These are phyloP conservation scores for Lotmaria passim DNA, from an alignment of 208 protist genomes.

Conservation along the genomic window DNA sequence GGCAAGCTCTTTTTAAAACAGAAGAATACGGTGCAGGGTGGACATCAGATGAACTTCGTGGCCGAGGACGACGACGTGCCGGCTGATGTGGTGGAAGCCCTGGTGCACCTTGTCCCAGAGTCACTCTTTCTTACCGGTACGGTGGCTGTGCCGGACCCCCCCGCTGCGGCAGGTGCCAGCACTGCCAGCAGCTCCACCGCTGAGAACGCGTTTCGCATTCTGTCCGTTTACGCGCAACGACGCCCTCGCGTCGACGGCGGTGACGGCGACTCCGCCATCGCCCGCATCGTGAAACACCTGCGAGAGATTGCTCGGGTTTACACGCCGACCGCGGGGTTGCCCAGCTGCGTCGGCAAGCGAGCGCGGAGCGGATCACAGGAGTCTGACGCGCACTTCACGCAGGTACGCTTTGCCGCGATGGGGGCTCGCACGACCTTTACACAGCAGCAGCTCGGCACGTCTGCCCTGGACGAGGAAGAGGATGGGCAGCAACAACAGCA, in stretches of 20 bases:
- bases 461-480: not conserved
- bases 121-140: constrained; percentile 23
- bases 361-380: constrained; percentile 3
- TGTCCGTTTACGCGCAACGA: constrained; percentile 26
- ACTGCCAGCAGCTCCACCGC: no score
- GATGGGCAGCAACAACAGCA: not conserved
- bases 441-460: constrained; percentile 11
- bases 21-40: constrained; percentile 64
- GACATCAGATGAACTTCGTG: constrained; percentile 69
- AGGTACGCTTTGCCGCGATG: constrained; percentile 33
- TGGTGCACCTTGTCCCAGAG: constrained; percentile 26
- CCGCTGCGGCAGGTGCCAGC: no score
- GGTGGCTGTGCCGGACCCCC: no score
- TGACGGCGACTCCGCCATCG: constrained; percentile 14
- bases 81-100: constrained; percentile 39
- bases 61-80: constrained; percentile 53
- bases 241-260: constrained; percentile 14
- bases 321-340: not conserved
- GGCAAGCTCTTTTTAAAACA: constrained; percentile 71
- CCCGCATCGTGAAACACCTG: constrained; percentile 21
- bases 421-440: constrained; percentile 8
- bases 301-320: constrained; percentile 10
- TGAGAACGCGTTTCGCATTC: constrained; percentile 12
- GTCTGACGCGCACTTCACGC: constrained; percentile 30
- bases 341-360: not conserved